Conservation (phyloP, 352 stramenopile species). For the Pythium biforme region DNA sequence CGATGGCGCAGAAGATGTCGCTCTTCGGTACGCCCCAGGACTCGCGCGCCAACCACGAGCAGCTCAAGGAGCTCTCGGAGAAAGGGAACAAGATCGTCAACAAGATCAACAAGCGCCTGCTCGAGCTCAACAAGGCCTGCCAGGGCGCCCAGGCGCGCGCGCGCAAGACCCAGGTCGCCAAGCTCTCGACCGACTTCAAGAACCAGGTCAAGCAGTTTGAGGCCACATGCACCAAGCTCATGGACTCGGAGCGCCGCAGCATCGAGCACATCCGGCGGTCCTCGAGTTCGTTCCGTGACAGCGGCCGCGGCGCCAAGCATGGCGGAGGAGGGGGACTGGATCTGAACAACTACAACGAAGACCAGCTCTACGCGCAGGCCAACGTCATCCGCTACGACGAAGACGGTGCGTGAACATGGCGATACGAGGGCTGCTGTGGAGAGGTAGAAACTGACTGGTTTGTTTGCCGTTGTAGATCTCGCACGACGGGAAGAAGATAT, state of each 20-base stretch:
- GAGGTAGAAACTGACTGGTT: too few species aligned
- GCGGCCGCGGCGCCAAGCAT: constrained; percentile 5
- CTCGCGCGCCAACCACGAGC: constrained; percentile 76
- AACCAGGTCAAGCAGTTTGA: constrained; percentile 77
- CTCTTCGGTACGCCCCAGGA: constrained; percentile 83
- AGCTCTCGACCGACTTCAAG: constrained; percentile 86
- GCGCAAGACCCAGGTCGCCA: constrained; percentile 71
- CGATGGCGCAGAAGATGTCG: constrained; percentile 86
- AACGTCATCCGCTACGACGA: constrained; percentile 85
- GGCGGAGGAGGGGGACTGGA: constrained; percentile 24
- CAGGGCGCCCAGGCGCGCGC: constrained; percentile 42
- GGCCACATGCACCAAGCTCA: constrained; percentile 60
- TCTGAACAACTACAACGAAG: constrained; percentile 83
- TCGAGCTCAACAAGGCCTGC: constrained; percentile 70
- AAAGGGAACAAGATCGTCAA: constrained; percentile 81
- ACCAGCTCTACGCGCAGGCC: constrained; percentile 86
- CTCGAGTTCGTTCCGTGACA: constrained; percentile 62
- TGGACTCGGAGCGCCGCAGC: constrained; percentile 70
- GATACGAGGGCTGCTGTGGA: too few species aligned
- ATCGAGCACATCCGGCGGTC: constrained; percentile 82
- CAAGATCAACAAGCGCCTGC: constrained; percentile 73
- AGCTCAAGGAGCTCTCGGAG: constrained; percentile 79
- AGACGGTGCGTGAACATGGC: too few species aligned
- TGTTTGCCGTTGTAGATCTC: constrained; percentile 44
- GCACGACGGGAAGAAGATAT: constrained; percentile 83